Percentiles rank a stretch among this genome's conserved stretches.
Conservation (phyloP, 179 eudicot species). For the Silene coronaria region DNA sequence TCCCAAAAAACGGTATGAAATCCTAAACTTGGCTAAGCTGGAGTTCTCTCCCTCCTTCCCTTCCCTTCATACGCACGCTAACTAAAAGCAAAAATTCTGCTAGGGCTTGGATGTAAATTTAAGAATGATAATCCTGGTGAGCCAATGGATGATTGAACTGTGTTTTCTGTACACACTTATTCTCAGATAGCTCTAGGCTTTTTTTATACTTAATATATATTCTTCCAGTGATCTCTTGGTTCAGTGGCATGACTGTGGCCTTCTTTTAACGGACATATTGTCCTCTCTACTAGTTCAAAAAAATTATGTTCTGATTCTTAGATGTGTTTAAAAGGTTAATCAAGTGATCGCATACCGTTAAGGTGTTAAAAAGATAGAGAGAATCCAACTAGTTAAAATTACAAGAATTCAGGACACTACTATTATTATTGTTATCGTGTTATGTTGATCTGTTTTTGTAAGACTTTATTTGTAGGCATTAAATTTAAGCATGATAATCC, state of each 20-base stretch:
- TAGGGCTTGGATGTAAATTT: not conserved
- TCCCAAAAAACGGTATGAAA: slow-evolving; percentile 67
- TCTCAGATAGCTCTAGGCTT: not conserved
- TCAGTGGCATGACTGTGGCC: not conserved
- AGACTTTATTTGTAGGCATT: too few species aligned
- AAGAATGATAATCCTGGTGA: not conserved
- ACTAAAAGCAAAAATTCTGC: not conserved
- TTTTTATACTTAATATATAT: too few species aligned
- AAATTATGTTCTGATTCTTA: not conserved
- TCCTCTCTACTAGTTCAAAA: not conserved
- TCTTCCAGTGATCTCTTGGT: not conserved
- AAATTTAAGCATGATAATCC: too few species aligned
- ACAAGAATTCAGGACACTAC: too few species aligned
- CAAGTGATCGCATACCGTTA: too few species aligned
- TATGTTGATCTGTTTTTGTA: too few species aligned
- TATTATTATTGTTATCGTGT: too few species aligned
- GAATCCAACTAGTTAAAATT: too few species aligned
- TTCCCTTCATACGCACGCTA: not conserved
- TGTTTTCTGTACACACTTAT: too few species aligned
- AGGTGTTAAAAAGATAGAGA: too few species aligned
- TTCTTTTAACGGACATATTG: not conserved
- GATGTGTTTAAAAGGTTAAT: not conserved
- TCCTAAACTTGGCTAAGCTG: not conserved
- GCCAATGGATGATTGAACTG: not conserved
- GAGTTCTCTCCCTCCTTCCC: not conserved